A percentile compares a stretch with the other conserved stretches of the same genome.
These are phyloP conservation scores for Zoysia japonica DNA, from an alignment of 176 grass and related monocot species.

Conservation along the genomic window DNA sequence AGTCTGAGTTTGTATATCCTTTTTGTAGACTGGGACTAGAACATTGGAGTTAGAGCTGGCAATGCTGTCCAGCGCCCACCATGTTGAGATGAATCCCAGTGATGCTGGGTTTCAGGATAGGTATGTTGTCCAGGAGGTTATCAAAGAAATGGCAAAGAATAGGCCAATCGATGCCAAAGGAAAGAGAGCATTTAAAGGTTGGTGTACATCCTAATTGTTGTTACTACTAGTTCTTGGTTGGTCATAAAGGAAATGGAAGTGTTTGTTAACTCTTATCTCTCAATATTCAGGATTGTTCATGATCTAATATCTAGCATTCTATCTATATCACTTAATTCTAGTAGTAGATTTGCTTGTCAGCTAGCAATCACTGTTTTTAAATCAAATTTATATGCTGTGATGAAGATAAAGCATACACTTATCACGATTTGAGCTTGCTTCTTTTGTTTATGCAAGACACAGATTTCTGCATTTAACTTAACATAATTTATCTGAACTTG, in stretches of 20 bases:
- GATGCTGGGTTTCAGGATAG: constrained; percentile 98
- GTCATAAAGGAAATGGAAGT: not conserved
- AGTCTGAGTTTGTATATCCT: constrained; percentile 12
- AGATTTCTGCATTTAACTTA: constrained; percentile 10
- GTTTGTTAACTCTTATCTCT: not conserved
- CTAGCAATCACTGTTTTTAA: not conserved
- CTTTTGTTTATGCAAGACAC: not conserved
- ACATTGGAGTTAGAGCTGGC: constrained; percentile 81
- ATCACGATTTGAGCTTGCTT: not conserved
- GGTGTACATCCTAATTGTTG: not conserved
- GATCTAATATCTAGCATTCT: not conserved
- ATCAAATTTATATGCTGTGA: not conserved
- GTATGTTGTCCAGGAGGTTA: constrained; percentile 98
- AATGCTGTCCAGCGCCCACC: constrained; percentile 79
- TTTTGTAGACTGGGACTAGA: constrained; percentile 72
- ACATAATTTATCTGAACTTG: constrained; percentile 22
- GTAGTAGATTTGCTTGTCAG: not conserved
- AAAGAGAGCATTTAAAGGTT: constrained; percentile 94
- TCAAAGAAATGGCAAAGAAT: constrained; percentile 96
- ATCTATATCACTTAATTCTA: not conserved
- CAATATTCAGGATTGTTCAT: not conserved
- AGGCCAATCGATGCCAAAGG: constrained; percentile 90
- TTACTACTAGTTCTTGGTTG: not conserved
- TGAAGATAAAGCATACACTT: not conserved
- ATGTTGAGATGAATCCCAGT: constrained; percentile 94